Evolutionary conservation across 1,139 yeast genomes (phyloP), one percentile per base, ranked within the genome.

Genomic region (Geotrichum histeridarum): DNA sequence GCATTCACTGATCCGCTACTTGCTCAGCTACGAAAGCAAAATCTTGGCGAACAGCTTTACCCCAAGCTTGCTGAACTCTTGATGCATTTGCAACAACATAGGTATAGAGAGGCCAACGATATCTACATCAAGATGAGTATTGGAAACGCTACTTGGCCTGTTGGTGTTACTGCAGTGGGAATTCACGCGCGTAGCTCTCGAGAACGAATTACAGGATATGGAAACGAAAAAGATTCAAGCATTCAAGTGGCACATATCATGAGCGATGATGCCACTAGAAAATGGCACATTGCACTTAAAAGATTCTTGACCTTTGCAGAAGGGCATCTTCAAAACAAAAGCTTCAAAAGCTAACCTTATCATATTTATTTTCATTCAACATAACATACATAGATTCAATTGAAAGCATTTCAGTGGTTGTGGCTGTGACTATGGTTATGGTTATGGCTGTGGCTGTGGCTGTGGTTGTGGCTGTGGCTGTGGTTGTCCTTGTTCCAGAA

Each of bases 141-240:
- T 36, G 96, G 96, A 0, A 87, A 87, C 61, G 89, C 86, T 1
- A 93, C 95, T 1, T 89, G 96, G 95, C 96, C 96, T 1, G 86
- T 89, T 59, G 96, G 96, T 38, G 87, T 89, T 9, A 75, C 82
- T 11, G 80, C 81, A 54, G 86, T 88, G 12, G 91, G 94, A 47
- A 87, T 89, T 56, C 96, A 89, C 67, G 85, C 82, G 42, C 73
- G 94, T 57, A 79, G 83, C 60, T 81, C 86, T 17, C 79, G 80
- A 62, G 72, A 74, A 41, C 70, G 73, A 59, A 71, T 78, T 48
- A 67, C 72, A 6, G 72, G 74, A 4, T 59, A 60, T 15, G 63
- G 60, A 32, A 67, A 64, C 12, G 61, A 62, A 44, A 56, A 60
- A 17, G 43, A 49, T 22, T 49, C 47, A 12, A 45, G 51, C 17